Evolutionary conservation across 768 basidiomycete species (phyloP).

Genomic region (Termitomyces sp.): DNA sequence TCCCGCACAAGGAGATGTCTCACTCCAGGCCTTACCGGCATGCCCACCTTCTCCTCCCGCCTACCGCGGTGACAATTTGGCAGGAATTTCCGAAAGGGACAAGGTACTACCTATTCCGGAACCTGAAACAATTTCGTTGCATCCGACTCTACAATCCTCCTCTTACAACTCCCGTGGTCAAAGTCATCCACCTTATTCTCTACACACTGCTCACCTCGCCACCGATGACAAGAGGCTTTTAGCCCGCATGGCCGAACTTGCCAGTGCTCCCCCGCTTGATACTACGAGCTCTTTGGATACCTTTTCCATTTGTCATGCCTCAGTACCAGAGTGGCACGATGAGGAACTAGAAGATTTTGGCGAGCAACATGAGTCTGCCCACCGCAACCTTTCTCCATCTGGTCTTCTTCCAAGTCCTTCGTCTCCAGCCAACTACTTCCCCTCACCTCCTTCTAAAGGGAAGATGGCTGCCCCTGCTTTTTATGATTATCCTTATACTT

Average conservation of each 20-base stretch:
- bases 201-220: slow-evolving; percentile 51
- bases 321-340: slow-evolving; percentile 51
- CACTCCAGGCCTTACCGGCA: slow-evolving; percentile 11
- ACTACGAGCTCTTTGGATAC: slow-evolving; percentile 11
- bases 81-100: slow-evolving; percentile 5
- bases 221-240: slow-evolving; percentile 61
- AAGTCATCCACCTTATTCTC: slow-evolving; percentile 14
- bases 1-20: slow-evolving; percentile 8
- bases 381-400: slow-evolving; percentile 2
- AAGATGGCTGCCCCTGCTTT: slow-evolving; percentile 32
- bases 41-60: slow-evolving; percentile 27
- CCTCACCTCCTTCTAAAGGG: slow-evolving; percentile 39
- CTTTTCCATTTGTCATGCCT: slow-evolving; percentile 22
- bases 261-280: slow-evolving; percentile 45
- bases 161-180: background rate
- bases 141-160: slow-evolving; percentile 12
- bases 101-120: background rate
- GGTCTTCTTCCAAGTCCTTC: slow-evolving; percentile 7
- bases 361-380: slow-evolving; percentile 2
- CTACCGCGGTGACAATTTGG: slow-evolving; percentile 31
- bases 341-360: slow-evolving; percentile 36
- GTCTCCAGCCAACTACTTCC: slow-evolving; percentile 29
- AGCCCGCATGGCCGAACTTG: slow-evolving; percentile 43
- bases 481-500: slow-evolving; percentile 35
- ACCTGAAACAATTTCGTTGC: slow-evolving; percentile 5